A percentile compares a stretch with the other conserved stretches of the same genome.
These are phyloP conservation scores for Sugiyamaella boreocaroliniensis DNA, from an alignment of 805 yeast genomes.

Conservation along the genomic window DNA sequence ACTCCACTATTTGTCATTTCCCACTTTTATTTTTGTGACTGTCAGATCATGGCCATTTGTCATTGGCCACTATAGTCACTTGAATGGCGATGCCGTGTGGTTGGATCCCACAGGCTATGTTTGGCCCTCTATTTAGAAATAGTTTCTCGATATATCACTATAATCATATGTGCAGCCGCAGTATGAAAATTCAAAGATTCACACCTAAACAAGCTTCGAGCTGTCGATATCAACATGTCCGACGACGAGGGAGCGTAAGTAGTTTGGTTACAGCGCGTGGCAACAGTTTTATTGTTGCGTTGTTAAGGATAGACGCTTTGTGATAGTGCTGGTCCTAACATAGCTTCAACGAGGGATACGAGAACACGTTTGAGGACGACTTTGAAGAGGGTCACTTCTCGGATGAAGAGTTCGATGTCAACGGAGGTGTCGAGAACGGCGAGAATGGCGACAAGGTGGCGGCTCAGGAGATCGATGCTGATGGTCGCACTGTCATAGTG, in stretches of 20 bases:
- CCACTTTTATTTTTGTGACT: too few relatives aligned
- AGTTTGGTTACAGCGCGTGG: too few relatives aligned
- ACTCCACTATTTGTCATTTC: too few relatives aligned
- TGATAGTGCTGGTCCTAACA: neutral
- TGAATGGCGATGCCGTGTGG: too few relatives aligned
- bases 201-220: neutral
- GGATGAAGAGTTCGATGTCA: constrained; percentile 49
- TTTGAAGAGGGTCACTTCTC: constrained; percentile 81
- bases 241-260: constrained; percentile 40
- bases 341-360: constrained; percentile 46
- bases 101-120: too few relatives aligned
- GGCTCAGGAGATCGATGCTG: constrained; percentile 49
- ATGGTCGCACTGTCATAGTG: constrained; percentile 65
- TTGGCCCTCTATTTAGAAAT: too few relatives aligned
- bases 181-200: neutral
- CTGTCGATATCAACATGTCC: constrained; percentile 28
- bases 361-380: constrained; percentile 48
- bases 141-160: too few relatives aligned
- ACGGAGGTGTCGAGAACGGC: constrained; percentile 37
- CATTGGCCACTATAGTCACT: too few relatives aligned
- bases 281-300: too few relatives aligned
- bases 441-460: constrained; percentile 28
- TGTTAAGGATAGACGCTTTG: too few relatives aligned
- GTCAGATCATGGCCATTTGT: too few relatives aligned
- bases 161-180: neutral